phyloP scores from a whole-genome alignment of 129 eudicot genomes.

The Tanacetum coccineum region DNA sequence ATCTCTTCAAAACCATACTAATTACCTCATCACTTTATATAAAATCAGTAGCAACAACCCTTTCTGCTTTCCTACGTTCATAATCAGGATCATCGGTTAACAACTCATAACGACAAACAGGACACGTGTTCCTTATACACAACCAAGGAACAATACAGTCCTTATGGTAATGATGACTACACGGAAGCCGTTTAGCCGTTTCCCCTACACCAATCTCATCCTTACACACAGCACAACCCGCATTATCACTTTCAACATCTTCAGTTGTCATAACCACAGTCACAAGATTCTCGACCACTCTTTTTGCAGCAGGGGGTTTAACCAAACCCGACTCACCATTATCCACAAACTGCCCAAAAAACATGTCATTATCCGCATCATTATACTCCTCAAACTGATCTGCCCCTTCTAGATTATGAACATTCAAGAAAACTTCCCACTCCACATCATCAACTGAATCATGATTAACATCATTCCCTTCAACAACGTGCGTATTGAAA shows the following conservation, averaged over 20 bases:
- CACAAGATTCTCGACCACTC: slow-evolving; percentile 40
- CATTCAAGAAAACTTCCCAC: slow-evolving; percentile 57
- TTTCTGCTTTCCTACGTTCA: slow-evolving; percentile 45
- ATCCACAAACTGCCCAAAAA: slow-evolving; percentile 60
- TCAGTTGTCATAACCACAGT: slow-evolving; percentile 34
- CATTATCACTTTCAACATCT: slow-evolving; percentile 35
- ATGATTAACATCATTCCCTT: not conserved
- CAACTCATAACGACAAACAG: slow-evolving; percentile 70
- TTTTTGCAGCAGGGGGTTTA: slow-evolving; percentile 60
- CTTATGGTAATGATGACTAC: slow-evolving; percentile 53
- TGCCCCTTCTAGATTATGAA: slow-evolving; percentile 34
- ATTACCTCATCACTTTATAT: slow-evolving; percentile 27
- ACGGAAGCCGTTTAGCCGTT: slow-evolving; percentile 48
- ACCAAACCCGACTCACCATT: slow-evolving; percentile 31
- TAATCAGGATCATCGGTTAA: slow-evolving; percentile 66
- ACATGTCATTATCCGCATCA: slow-evolving; percentile 40
- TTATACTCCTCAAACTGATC: slow-evolving; percentile 36
- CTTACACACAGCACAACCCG: slow-evolving; percentile 66
- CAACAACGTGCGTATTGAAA: slow-evolving; percentile 16
- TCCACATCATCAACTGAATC: slow-evolving; percentile 13
- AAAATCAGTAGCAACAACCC: slow-evolving; percentile 31
- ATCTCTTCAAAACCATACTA: slow-evolving; percentile 30
- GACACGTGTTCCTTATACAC: slow-evolving; percentile 61
- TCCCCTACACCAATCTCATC: slow-evolving; percentile 61
- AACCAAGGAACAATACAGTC: slow-evolving; percentile 80